Percentiles rank a stretch among this genome's conserved stretches.
These are phyloP conservation scores for Astragalus glycyphyllos DNA, from an alignment of 306 rosid genomes.

Conservation along the genomic window DNA sequence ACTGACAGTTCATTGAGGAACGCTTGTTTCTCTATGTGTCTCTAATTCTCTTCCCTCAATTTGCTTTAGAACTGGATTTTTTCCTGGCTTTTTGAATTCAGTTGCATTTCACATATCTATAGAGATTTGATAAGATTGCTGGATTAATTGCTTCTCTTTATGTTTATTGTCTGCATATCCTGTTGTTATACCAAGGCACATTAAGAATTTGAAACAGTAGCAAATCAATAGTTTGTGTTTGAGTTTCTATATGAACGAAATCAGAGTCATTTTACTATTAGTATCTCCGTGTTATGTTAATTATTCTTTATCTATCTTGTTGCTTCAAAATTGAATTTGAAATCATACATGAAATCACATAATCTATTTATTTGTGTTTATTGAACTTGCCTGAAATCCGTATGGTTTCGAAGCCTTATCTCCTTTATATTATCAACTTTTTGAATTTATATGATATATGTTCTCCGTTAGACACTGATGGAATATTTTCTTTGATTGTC, in stretches of 20 bases:
- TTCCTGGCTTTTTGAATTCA: too few species aligned
- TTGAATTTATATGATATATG: neutral
- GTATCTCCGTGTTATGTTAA: neutral
- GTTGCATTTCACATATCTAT: too few species aligned
- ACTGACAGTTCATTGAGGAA: neutral
- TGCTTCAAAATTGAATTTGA: too few species aligned
- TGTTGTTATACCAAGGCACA: neutral
- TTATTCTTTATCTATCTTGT: neutral
- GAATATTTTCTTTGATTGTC: neutral
- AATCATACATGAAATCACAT: too few species aligned
- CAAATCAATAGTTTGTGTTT: neutral
- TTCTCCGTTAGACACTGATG: constrained; percentile 7
- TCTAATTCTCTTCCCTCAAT: neutral
- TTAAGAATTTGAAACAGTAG: neutral
- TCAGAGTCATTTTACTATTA: neutral
- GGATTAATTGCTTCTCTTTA: too few species aligned
- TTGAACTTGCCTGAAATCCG: neutral
- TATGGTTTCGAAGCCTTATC: neutral
- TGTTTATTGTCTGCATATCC: neutral
- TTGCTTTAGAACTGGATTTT: neutral
- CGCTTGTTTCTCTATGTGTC: neutral
- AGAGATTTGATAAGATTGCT: too few species aligned
- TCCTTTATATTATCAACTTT: neutral
- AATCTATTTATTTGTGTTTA: neutral
- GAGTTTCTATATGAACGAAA: neutral